Conservation (phyloP, 371 early-diverging fungal species). For the Apophysomyces sp. region DNA sequence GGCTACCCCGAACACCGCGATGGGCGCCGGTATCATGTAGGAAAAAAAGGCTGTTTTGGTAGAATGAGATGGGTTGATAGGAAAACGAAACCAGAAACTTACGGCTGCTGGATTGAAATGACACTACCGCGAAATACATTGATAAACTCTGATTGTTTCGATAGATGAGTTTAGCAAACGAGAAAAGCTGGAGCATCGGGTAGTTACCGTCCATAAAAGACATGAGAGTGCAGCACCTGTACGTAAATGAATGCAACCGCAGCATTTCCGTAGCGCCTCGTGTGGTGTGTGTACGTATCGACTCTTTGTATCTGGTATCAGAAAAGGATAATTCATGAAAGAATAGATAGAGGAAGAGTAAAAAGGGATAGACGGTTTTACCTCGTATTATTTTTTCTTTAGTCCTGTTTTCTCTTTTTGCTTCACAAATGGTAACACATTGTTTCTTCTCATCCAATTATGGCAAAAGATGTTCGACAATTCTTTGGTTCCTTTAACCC, state of each 20-base stretch:
- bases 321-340: slow-evolving; percentile 4
- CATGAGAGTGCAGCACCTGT: slow-evolving; percentile 36
- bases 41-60: slow-evolving; percentile 40
- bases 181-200: neutral
- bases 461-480: neutral
- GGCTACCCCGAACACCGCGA: slow-evolving; percentile 40
- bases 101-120: slow-evolving; percentile 47
- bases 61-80: too few relatives aligned
- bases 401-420: neutral
- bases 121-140: slow-evolving; percentile 45
- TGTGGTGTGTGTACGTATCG: slow-evolving; percentile 17
- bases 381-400: neutral
- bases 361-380: neutral
- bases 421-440: neutral
- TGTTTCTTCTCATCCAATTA: neutral
- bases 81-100: too few relatives aligned
- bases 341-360: neutral
- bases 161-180: neutral
- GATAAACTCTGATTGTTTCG: slow-evolving; percentile 30
- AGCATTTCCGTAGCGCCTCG: slow-evolving; percentile 38
- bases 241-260: slow-evolving; percentile 50
- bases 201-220: slow-evolving; percentile 44
- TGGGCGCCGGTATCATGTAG: slow-evolving; percentile 22
- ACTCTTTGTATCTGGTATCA: slow-evolving; percentile 10
- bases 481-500: neutral